These are phyloP conservation scores for Cnidoscolus chayamansa DNA, from an alignment of 441 rosid genomes.

Conservation along the genomic window DNA sequence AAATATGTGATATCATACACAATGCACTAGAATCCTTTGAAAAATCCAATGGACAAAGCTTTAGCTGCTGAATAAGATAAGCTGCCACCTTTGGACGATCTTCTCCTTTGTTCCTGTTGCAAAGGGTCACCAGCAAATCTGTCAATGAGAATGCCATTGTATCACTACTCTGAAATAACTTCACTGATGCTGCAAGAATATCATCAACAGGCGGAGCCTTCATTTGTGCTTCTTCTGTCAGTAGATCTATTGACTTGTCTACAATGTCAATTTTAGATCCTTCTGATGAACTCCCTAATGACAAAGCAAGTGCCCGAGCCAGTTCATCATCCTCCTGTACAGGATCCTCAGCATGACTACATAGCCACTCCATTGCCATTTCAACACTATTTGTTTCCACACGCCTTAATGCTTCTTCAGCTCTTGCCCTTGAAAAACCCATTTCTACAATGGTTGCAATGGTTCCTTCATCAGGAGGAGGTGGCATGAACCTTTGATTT, in stretches of 20 bases:
- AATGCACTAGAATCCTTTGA: slow-evolving; percentile 66
- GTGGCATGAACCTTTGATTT: slow-evolving; percentile 71
- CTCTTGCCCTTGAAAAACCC: slow-evolving; percentile 99
- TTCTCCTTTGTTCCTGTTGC: slow-evolving; percentile 71
- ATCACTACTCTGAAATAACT: slow-evolving; percentile 76
- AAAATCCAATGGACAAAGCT: slow-evolving; percentile 68
- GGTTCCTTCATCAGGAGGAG: slow-evolving; percentile 88
- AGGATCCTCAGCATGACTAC: slow-evolving; percentile 84
- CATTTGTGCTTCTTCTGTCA: slow-evolving; percentile 51
- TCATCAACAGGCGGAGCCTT: slow-evolving; percentile 61
- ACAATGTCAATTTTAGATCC: slow-evolving; percentile 64
- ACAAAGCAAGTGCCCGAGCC: slow-evolving; percentile 94
- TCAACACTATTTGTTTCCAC: slow-evolving; percentile 97
- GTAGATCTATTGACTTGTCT: slow-evolving; percentile 65
- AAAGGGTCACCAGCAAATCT: slow-evolving; percentile 84
- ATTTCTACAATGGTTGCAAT: slow-evolving; percentile 90
- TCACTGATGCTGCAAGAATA: slow-evolving; percentile 76
- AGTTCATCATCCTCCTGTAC: slow-evolving; percentile 98
- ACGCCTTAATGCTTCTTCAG: slow-evolving; percentile 87
- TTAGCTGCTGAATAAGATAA: slow-evolving; percentile 84
- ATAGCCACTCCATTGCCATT: slow-evolving; percentile 97
- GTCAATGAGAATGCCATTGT: slow-evolving; percentile 65
- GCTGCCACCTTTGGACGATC: slow-evolving; percentile 61
- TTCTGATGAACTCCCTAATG: slow-evolving; percentile 91
- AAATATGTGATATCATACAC: slow-evolving; percentile 75